phyloP scores from a whole-genome alignment of 2,329 filamentous ascomycete species.

The Immersiporthe knoxdaviesiana region DNA sequence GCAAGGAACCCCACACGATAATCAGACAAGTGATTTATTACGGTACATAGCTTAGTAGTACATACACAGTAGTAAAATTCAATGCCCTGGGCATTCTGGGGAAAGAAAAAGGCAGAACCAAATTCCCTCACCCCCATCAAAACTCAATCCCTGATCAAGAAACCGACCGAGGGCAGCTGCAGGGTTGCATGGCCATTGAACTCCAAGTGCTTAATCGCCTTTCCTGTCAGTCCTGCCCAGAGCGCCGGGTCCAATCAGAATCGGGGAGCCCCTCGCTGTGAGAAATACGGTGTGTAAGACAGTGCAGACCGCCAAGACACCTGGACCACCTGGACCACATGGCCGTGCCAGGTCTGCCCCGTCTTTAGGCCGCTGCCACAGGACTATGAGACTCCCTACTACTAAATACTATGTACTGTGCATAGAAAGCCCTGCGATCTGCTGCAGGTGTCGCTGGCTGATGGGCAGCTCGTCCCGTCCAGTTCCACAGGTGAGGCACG shows the following conservation, averaged over 20 bases:
- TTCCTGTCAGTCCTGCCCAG: slow-evolving; percentile 19
- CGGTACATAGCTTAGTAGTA: no score
- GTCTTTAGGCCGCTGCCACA: slow-evolving; percentile 10
- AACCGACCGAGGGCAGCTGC: neutral
- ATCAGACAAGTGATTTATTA: neutral
- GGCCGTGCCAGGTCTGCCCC: slow-evolving; percentile 20
- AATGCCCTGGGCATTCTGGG: neutral
- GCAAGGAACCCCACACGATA: neutral
- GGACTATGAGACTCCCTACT: neutral
- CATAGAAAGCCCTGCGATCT: slow-evolving; percentile 4
- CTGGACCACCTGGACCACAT: slow-evolving; percentile 21
- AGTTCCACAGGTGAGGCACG: neutral
- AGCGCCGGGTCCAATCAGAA: slow-evolving; percentile 27
- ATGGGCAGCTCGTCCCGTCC: neutral
- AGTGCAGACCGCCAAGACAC: slow-evolving; percentile 9
- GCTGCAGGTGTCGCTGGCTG: neutral
- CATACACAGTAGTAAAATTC: no score
- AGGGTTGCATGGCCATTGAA: slow-evolving; percentile 15
- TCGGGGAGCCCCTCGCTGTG: neutral
- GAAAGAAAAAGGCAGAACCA: neutral
- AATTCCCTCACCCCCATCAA: no score
- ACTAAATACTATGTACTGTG: no score
- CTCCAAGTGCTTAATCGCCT: slow-evolving; percentile 1
- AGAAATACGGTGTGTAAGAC: slow-evolving; percentile 20
- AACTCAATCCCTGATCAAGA: neutral